Percentiles rank a stretch among this genome's conserved stretches.
Evolutionary conservation across 768 basidiomycete species (phyloP).

Genomic region (Boletus rex-veris): DNA sequence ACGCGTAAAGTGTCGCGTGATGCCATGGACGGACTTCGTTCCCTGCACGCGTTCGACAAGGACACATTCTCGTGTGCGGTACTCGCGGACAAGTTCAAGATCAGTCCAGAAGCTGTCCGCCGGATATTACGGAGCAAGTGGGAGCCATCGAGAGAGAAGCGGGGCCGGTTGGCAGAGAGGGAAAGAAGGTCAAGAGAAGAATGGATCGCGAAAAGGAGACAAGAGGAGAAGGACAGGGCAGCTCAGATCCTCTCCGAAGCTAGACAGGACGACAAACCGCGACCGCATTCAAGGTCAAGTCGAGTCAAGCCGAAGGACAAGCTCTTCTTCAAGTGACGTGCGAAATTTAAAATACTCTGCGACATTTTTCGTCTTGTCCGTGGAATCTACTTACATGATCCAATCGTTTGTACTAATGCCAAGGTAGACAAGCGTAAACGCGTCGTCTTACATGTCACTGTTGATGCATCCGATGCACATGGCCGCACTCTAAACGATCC

Average conservation of each 20-base stretch:
- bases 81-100: conserved; percentile 73
- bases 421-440: conserved; percentile 1
- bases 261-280: conserved; percentile 11
- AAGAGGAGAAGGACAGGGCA: conserved; percentile 40
- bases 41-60: conserved; percentile 62
- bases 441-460: conserved; percentile 8
- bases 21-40: conserved; percentile 78
- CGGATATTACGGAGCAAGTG: conserved; percentile 77
- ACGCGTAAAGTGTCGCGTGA: conserved; percentile 77
- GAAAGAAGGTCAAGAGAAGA: conserved; percentile 47
- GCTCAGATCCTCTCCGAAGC: conserved; percentile 34
- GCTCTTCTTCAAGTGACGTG: conserved; percentile 41
- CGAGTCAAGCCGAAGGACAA: conserved; percentile 33
- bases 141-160: conserved; percentile 55
- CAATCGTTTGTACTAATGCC: neutral
- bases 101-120: conserved; percentile 78
- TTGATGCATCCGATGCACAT: too few species aligned
- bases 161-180: conserved; percentile 44
- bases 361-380: neutral
- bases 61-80: conserved; percentile 59
- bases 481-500: neutral
- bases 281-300: conserved; percentile 12
- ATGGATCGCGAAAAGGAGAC: conserved; percentile 34
- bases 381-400: neutral
- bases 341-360: neutral